Conservation (phyloP, 2,329 filamentous ascomycete genomes). For the Penicillium vulpinum region DNA sequence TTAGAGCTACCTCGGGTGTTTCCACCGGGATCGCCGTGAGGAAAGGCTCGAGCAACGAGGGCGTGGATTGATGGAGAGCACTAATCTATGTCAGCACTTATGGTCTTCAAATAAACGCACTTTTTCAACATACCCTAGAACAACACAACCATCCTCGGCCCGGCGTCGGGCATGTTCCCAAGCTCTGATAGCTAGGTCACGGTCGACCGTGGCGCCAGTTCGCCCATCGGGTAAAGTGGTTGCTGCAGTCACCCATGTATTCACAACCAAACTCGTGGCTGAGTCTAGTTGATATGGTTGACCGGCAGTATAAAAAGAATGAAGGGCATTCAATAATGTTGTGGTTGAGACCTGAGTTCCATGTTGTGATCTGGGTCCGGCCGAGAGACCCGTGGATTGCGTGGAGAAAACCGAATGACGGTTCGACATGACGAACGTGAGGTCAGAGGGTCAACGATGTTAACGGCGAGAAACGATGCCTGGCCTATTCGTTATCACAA, state of each 20-base stretch:
- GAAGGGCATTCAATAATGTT: constrained; percentile 85
- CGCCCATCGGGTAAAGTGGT: constrained; percentile 68
- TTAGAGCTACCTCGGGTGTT: constrained; percentile 73
- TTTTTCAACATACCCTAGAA: constrained; percentile 69
- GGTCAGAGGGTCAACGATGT: background rate
- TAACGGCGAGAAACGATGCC: constrained; percentile 10
- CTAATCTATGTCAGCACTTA: constrained; percentile 49
- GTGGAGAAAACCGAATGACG: constrained; percentile 63
- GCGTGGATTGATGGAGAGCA: constrained; percentile 83
- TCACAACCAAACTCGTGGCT: constrained; percentile 87
- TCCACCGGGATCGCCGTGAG: constrained; percentile 76
- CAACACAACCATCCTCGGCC: constrained; percentile 91
- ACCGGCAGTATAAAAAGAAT: constrained; percentile 80
- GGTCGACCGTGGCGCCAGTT: constrained; percentile 76
- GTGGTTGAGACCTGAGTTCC: constrained; percentile 85
- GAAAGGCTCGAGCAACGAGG: constrained; percentile 80
- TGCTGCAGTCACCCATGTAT: constrained; percentile 86
- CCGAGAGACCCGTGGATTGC: constrained; percentile 57
- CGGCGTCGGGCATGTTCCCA: constrained; percentile 96
- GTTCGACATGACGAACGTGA: constrained; percentile 54
- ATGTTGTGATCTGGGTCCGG: constrained; percentile 60
- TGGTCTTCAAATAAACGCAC: background rate
- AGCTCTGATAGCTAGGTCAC: constrained; percentile 72
- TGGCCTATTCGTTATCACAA: constrained; percentile 4
- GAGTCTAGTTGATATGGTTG: constrained; percentile 86